phyloP scores from a whole-genome alignment of 257 asterid genomes.

The Vinca minor region DNA sequence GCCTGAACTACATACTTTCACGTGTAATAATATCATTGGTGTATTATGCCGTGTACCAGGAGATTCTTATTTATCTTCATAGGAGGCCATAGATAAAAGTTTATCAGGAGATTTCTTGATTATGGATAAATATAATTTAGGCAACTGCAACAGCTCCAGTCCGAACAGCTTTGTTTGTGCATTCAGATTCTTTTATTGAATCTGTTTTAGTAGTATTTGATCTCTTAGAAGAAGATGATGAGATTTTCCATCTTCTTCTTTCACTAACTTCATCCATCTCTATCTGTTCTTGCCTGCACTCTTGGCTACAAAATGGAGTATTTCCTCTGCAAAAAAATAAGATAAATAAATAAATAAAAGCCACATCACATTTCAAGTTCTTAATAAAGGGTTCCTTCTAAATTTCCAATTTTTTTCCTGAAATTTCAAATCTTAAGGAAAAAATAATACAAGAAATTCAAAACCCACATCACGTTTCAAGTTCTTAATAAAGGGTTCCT shows the following conservation, averaged over 20 bases:
- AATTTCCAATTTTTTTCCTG: no score
- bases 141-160: slow-evolving; percentile 72
- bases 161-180: slow-evolving; percentile 43
- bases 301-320: slow-evolving; percentile 30
- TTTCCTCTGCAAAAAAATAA: slow-evolving; percentile 58
- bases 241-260: slow-evolving; percentile 44
- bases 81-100: no score
- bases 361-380: slow-evolving; percentile 8
- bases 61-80: no score
- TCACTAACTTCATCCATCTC: slow-evolving; percentile 80
- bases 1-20: no score
- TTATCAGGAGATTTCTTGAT: no score
- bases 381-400: no score
- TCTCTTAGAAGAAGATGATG: slow-evolving; percentile 45
- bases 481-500: background rate
- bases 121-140: slow-evolving; percentile 7
- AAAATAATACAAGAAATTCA: no score
- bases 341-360: no score
- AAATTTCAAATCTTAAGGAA: no score
- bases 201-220: slow-evolving; percentile 30
- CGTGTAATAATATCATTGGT: no score
- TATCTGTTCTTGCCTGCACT: slow-evolving; percentile 87
- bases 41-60: no score
- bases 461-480: no score
- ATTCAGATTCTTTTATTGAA: slow-evolving; percentile 42